Conservation (phyloP, 805 yeast species). For the Metschnikowia anglica region DNA sequence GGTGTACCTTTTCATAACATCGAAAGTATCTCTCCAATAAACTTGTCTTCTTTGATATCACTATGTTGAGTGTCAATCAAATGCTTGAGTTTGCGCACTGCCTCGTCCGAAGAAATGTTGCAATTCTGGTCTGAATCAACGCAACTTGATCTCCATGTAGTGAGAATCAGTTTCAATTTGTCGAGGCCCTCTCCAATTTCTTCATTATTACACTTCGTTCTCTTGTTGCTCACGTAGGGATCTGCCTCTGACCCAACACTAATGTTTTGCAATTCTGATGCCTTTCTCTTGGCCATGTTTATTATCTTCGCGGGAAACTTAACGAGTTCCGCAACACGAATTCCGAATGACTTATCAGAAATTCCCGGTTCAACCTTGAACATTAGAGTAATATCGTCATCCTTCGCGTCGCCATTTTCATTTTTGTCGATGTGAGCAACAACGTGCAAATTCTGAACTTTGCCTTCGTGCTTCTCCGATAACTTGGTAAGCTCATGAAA, state of each 20-base stretch:
- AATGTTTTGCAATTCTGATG: constrained; percentile 74
- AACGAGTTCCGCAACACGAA: constrained; percentile 95
- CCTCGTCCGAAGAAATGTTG: constrained; percentile 36
- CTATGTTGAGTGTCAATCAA: constrained; percentile 30
- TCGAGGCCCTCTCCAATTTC: constrained; percentile 58
- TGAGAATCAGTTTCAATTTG: constrained; percentile 46
- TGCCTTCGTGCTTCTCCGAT: constrained; percentile 52
- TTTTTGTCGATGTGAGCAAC: constrained; percentile 78
- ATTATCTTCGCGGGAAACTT: constrained; percentile 89
- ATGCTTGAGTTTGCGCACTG: constrained; percentile 37
- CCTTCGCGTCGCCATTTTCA: constrained; percentile 35
- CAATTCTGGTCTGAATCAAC: constrained; percentile 26
- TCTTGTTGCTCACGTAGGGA: constrained; percentile 46
- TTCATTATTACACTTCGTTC: constrained; percentile 48
- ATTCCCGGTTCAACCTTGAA: constrained; percentile 97
- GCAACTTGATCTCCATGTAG: constrained; percentile 53
- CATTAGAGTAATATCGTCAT: constrained; percentile 74
- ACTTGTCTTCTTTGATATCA: constrained; percentile 33
- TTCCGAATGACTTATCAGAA: constrained; percentile 94
- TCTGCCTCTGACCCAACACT: constrained; percentile 36
- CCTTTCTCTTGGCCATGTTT: constrained; percentile 93
- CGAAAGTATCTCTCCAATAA: constrained; percentile 46
- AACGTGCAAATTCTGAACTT: constrained; percentile 84
- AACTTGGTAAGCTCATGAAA: constrained; percentile 92
- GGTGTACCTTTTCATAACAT: constrained; percentile 25